Conservation (phyloP, 306 rosid genomes). For the Trichosanthes truncata region DNA sequence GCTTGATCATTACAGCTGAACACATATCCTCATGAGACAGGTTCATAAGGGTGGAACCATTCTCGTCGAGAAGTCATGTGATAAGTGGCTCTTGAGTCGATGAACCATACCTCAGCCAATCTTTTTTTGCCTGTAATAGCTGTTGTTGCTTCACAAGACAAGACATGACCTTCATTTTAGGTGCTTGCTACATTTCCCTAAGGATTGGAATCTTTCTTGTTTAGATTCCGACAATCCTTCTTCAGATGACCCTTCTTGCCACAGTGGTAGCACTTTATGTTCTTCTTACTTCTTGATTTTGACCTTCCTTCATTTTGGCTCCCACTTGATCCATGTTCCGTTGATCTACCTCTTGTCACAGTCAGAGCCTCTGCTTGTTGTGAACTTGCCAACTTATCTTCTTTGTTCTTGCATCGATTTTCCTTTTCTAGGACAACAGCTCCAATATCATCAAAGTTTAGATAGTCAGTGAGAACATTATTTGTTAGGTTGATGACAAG, state of each 20-base stretch:
- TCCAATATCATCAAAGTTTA: not conserved
- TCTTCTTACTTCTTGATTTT: not conserved
- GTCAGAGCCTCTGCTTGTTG: not conserved
- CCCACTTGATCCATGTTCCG: not conserved
- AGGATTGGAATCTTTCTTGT: too few relatives aligned
- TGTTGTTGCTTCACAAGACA: not conserved
- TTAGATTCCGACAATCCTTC: too few relatives aligned
- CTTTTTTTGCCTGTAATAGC: not conserved
- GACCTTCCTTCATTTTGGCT: not conserved
- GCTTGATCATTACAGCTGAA: too few relatives aligned
- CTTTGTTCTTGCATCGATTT: not conserved
- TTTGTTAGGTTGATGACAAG: not conserved
- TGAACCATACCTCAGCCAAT: not conserved
- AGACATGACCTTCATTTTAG: not conserved
- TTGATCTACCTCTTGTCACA: too few relatives aligned
- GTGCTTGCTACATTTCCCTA: too few relatives aligned
- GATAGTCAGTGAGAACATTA: not conserved
- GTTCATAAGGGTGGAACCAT: too few relatives aligned
- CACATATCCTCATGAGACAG: too few relatives aligned
- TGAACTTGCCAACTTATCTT: not conserved
- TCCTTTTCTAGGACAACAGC: not conserved
- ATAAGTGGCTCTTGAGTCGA: not conserved
- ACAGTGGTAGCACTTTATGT: too few relatives aligned
- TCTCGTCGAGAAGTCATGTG: not conserved
- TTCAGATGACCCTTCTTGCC: too few relatives aligned